Evolutionary conservation across 768 basidiomycete species (phyloP).

Genomic region (Rhizopogon vulgaris): DNA sequence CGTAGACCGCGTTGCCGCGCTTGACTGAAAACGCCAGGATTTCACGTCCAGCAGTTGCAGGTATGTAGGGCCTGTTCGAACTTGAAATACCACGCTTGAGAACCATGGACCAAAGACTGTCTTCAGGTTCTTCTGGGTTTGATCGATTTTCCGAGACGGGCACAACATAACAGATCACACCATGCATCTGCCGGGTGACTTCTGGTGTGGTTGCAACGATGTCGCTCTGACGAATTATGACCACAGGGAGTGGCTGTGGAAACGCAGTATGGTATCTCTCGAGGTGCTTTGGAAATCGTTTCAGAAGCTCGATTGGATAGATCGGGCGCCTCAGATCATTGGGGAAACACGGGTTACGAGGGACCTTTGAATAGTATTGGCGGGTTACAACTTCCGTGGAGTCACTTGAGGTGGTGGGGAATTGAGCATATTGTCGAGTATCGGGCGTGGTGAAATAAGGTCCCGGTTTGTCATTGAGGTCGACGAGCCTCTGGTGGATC

Average conservation of each 20-base stretch:
- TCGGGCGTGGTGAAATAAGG: neutral
- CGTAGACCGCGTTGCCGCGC: constrained; percentile 5
- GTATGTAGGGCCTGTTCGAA: no score
- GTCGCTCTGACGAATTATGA: constrained; percentile 15
- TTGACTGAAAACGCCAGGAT: neutral
- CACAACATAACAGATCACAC: neutral
- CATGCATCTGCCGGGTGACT: neutral
- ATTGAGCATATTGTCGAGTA: neutral
- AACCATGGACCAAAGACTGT: no score
- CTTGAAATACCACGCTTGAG: no score
- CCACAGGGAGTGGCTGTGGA: constrained; percentile 16
- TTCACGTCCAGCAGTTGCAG: no score
- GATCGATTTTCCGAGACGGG: constrained; percentile 5
- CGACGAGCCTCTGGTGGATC: neutral
- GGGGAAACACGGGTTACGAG: neutral
- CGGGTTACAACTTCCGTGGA: neutral
- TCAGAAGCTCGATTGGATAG: constrained; percentile 10
- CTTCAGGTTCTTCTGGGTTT: no score
- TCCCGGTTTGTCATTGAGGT: neutral
- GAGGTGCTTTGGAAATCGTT: constrained; percentile 9
- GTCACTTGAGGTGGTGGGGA: neutral
- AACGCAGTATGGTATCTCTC: constrained; percentile 4
- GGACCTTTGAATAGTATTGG: neutral
- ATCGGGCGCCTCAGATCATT: neutral
- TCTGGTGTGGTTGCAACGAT: constrained; percentile 5